Conservation (phyloP, 2,329 filamentous ascomycete species). For the Monilinia fructicola region DNA sequence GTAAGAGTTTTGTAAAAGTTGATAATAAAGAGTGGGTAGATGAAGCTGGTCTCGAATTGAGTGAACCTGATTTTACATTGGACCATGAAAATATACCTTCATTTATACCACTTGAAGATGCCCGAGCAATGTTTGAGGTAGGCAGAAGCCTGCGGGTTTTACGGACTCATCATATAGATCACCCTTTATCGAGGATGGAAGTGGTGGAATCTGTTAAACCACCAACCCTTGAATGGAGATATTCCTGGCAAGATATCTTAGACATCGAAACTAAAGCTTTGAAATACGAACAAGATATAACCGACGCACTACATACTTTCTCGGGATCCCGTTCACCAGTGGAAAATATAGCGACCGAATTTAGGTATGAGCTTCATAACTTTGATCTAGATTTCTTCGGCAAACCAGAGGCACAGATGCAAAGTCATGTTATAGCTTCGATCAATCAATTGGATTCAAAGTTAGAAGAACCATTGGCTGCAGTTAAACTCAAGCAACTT, state of each 20-base stretch:
- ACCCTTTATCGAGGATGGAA: constrained; percentile 61
- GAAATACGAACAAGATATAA: constrained; percentile 50
- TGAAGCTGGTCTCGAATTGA: constrained; percentile 57
- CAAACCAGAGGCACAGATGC: constrained; percentile 48
- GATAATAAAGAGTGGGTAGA: constrained; percentile 56
- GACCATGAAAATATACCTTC: constrained; percentile 65
- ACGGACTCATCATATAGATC: constrained; percentile 66
- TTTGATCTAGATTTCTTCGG: constrained; percentile 49
- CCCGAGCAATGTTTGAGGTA: constrained; percentile 72
- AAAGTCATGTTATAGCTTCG: constrained; percentile 51
- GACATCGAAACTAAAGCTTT: constrained; percentile 60
- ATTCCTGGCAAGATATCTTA: constrained; percentile 69
- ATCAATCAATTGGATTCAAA: constrained; percentile 49
- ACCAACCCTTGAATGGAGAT: constrained; percentile 65
- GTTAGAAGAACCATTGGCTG: constrained; percentile 31
- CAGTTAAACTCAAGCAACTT: constrained; percentile 33
- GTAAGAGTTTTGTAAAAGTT: constrained; percentile 60
- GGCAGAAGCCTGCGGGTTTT: constrained; percentile 75
- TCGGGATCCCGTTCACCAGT: not conserved
- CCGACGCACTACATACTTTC: constrained; percentile 37
- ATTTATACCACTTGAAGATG: constrained; percentile 70
- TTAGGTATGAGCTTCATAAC: not conserved
- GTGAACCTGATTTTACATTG: constrained; percentile 61
- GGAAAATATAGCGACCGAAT: not conserved
- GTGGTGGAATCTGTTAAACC: constrained; percentile 50